Evolutionary conservation across 257 asterid species (phyloP), one percentile per base, ranked within the genome.

Genomic region (Anisodus acutangulus): DNA sequence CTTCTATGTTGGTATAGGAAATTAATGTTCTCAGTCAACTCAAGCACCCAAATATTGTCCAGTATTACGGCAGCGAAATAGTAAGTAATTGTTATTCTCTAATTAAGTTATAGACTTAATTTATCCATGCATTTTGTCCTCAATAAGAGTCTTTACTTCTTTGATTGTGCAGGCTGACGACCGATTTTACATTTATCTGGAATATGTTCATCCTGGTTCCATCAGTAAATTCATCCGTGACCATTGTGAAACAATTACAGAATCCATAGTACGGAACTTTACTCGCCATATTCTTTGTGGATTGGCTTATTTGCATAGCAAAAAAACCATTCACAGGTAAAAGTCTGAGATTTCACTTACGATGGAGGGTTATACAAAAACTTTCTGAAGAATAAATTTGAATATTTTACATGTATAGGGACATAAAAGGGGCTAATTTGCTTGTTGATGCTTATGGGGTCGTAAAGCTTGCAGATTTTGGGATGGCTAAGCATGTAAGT

Each of bases 381-480:
- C 57, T 58, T 78, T 16, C 37, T 82, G 22, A 53, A 19, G 49
- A 72, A 51, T 37, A 26, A 26, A 15, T n/a, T 54, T 58, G 82
- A 84, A 17, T 9, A 55, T 78, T 22, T 35, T 41, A 51, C 74
- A 82, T 74, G 81, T 85, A 68, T 59, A 94, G 98, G 93, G 98
- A 95, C 85, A 93, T 95, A 82, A 95, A 95, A 87, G 97, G 98
- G 69, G 97, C 98, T 81, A 95, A 95, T 87, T 90, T 95, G 89
- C 98, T 95, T 84, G 98, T 95, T 68, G 97, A 95, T 92, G 97
- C 97, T 70, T 86, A 92, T 85, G 98, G 98, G 79, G 98, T 95
- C 49, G 97, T 95, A 67, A 95, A 95, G 92, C 98, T 95, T 86
- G 98, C 98, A n/a, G 98, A 95, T 87, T 95, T 95, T 87, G 98